Evolutionary conservation across 352 stramenopile species (phyloP), one percentile per base, ranked within the genome.

Genomic region (Phytophthora foliorum): DNA sequence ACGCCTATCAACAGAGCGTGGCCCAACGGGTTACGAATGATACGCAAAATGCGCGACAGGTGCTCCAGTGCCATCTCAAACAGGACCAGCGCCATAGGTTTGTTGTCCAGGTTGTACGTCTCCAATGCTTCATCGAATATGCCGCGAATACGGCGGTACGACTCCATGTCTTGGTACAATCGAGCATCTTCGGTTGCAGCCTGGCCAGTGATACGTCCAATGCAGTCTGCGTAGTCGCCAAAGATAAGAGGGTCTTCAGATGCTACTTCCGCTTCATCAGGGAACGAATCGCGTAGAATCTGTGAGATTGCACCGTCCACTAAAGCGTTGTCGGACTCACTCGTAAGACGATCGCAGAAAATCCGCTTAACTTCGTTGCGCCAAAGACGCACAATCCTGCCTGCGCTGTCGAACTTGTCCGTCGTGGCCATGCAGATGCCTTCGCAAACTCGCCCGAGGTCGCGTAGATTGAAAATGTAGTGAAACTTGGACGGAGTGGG

Each of bases 401-500:
- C 52, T 22, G 78, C 69, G 25, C 59, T 85, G 32, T 89, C 80
- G 63, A 98, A 96, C 29, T 87, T 93, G 66, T 99, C 95, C 0
- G 89, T 80, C 1, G 94, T 99, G 10, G 92, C 92, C 71, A 98
- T 94, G 55, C 95, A 99, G 14, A 99, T 77, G 9, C 96, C 96
- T 75, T 99, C 94, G 46, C 94, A 98, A 2, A 99, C 94, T 10
- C 96, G 88, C 0, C 89, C 94, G 14, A 99, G 72, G 60, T 99
- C 96, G 0, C 96, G 86, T n/a, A 99, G 75, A 44, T 99, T 99
- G 74, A 99, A 99, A 52, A 98, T 98, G 73, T 98, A 98, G 72
- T 98, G 95, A 55, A 98, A 98, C 63, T 98, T 98, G 34, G 90
- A 96, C 21, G 95, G 95, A 14, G 95, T 98, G 0, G 95, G 93